Conservation (phyloP, 306 rosid genomes). For the Vachellia collinsii region DNA sequence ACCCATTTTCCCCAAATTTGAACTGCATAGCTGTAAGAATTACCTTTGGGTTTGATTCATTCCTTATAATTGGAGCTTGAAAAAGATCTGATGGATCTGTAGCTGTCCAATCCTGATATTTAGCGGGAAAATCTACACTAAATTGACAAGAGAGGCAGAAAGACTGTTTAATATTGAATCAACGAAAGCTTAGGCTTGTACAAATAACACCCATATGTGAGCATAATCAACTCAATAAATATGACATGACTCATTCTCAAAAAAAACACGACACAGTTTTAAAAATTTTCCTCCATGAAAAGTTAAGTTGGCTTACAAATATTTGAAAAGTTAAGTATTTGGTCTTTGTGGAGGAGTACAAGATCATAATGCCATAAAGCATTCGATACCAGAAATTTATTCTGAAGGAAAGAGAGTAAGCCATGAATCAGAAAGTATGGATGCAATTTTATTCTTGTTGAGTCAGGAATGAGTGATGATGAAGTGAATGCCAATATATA, state of each 20-base stretch:
- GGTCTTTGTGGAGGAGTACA: neutral
- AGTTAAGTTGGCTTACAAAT: neutral
- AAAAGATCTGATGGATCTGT: slow-evolving; percentile 91
- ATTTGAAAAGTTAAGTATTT: neutral
- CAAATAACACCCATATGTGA: neutral
- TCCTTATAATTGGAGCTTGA: slow-evolving; percentile 72
- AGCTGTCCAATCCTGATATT: slow-evolving; percentile 79
- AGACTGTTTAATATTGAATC: slow-evolving; percentile 38
- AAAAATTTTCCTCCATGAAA: neutral
- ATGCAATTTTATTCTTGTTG: neutral
- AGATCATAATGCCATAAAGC: neutral
- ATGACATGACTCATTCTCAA: neutral
- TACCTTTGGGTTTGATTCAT: slow-evolving; percentile 94
- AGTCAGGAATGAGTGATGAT: slow-evolving; percentile 10
- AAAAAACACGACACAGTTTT: neutral
- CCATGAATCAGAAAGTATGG: neutral
- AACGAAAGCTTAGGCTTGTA: slow-evolving; percentile 31
- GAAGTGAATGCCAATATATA: slow-evolving; percentile 11
- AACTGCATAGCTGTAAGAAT: slow-evolving; percentile 30
- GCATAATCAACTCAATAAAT: slow-evolving; percentile 1
- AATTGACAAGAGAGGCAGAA: slow-evolving; percentile 49
- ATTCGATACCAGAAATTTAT: neutral
- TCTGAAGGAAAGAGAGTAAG: neutral
- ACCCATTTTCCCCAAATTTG: slow-evolving; percentile 19
- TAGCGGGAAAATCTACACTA: slow-evolving; percentile 91